Percentiles rank a stretch among this genome's conserved stretches.
Conservation (phyloP, 73 alveolate genomes). For the Paramecium sexaurelia region DNA sequence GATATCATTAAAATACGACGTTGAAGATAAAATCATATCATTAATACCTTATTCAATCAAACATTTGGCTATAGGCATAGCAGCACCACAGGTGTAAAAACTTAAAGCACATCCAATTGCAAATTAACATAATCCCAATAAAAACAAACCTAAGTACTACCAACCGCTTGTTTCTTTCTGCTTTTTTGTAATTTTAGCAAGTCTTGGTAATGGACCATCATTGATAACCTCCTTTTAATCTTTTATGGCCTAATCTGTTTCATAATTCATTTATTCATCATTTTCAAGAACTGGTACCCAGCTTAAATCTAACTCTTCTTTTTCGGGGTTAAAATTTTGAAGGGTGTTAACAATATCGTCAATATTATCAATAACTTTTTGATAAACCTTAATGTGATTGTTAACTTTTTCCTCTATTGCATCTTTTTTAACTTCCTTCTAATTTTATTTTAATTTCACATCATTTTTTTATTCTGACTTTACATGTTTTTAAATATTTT, state of each 20-base stretch:
- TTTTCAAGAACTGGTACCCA: neutral
- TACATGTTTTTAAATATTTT: neutral
- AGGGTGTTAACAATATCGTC: neutral
- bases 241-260: neutral
- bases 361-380: neutral
- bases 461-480: neutral
- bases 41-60: neutral
- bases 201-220: neutral
- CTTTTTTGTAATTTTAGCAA: neutral
- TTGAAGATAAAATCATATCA: neutral
- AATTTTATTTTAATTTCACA: no score
- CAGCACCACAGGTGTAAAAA: neutral
- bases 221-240: neutral
- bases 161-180: neutral
- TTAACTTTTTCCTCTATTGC: neutral
- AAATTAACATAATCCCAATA: neutral
- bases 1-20: neutral
- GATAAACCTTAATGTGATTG: neutral
- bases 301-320: neutral
- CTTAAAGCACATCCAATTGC: neutral
- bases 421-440: no score
- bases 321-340: neutral
- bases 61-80: neutral
- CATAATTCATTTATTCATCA: neutral
- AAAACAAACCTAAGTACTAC: neutral